Evolutionary conservation across 1,139 yeast genomes (phyloP).

Genomic region (Meyerozyma guilliermondii): DNA sequence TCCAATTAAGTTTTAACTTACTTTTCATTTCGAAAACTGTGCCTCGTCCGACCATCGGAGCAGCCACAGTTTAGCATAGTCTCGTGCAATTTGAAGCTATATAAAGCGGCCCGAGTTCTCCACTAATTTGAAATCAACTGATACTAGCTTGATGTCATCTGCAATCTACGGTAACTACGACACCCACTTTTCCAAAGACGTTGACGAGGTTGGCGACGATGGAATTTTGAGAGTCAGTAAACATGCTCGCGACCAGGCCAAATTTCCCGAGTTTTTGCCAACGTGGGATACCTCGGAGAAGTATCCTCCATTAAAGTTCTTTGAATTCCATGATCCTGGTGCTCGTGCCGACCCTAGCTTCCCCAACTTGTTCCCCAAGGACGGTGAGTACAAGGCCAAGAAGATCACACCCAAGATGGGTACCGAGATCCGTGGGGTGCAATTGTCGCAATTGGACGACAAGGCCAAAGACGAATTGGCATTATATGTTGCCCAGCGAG

Average conservation of each 20-base stretch:
- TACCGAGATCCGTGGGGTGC: conserved; percentile 6
- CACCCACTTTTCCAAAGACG: conserved; percentile 24
- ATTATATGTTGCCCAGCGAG: conserved; percentile 33
- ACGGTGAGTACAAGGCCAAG: conserved; percentile 4
- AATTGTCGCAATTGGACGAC: conserved; percentile 20
- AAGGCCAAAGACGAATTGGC: conserved; percentile 34
- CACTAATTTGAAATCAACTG: not conserved
- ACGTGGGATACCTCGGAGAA: conserved; percentile 26
- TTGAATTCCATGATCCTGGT: conserved; percentile 5
- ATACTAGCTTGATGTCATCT: not conserved
- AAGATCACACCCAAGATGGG: conserved; percentile 4
- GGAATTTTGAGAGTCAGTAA: conserved; percentile 26
- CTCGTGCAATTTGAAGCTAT: too few relatives aligned
- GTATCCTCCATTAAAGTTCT: conserved; percentile 19
- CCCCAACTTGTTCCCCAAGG: conserved; percentile 5
- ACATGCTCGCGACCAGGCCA: conserved; percentile 17
- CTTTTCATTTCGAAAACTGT: too few relatives aligned
- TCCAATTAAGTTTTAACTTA: too few relatives aligned
- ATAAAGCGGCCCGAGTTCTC: too few relatives aligned
- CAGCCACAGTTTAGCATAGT: too few relatives aligned
- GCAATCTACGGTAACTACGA: conserved; percentile 16
- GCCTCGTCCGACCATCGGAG: too few relatives aligned
- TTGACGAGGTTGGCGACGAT: conserved; percentile 12
- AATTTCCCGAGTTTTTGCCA: conserved; percentile 23
- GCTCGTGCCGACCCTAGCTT: conserved; percentile 3